Evolutionary conservation across 1,284 basidiomycete species (phyloP).

Genomic region (Cutaneotrichosporon cavernicola): DNA sequence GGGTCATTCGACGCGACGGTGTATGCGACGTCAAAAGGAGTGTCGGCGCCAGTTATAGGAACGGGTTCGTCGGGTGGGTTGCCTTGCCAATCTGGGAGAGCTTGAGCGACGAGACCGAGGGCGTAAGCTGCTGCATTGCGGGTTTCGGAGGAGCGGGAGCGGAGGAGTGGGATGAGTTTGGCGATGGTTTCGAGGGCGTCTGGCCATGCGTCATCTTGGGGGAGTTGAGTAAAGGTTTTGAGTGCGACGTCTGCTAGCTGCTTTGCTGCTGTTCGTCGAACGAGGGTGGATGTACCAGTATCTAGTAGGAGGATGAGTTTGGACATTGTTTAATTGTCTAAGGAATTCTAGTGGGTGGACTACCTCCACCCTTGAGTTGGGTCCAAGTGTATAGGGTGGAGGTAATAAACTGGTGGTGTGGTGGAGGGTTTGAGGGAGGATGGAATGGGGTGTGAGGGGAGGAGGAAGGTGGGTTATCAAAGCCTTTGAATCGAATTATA

Average conservation of each 20-base stretch:
- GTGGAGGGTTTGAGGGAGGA: neutral
- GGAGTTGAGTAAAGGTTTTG: slow-evolving; percentile 41
- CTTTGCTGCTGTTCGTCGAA: slow-evolving; percentile 52
- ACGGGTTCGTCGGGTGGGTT: slow-evolving; percentile 15
- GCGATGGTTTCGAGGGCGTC: slow-evolving; percentile 48
- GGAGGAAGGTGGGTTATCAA: neutral
- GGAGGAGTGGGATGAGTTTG: slow-evolving; percentile 50
- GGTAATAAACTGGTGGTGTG: too few species aligned
- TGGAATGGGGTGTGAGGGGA: neutral
- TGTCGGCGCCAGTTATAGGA: slow-evolving; percentile 19
- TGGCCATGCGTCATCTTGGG: slow-evolving; percentile 48
- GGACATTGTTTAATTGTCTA: slow-evolving; percentile 20
- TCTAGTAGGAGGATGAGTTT: slow-evolving; percentile 53
- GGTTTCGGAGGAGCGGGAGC: slow-evolving; percentile 49
- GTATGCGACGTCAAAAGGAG: slow-evolving; percentile 31
- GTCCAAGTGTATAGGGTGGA: neutral
- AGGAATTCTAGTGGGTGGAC: slow-evolving; percentile 3
- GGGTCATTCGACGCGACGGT: slow-evolving; percentile 29
- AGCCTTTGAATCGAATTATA: neutral
- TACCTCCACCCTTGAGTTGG: slow-evolving; percentile 11
- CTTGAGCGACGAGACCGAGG: slow-evolving; percentile 43
- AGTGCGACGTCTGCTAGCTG: slow-evolving; percentile 50
- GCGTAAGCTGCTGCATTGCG: slow-evolving; percentile 50
- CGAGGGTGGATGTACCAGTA: slow-evolving; percentile 49
- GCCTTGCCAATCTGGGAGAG: slow-evolving; percentile 18